Base-by-base conservation (phyloP, 2,329 filamentous ascomycete genomes). In the Penicillium sp. region DNA sequence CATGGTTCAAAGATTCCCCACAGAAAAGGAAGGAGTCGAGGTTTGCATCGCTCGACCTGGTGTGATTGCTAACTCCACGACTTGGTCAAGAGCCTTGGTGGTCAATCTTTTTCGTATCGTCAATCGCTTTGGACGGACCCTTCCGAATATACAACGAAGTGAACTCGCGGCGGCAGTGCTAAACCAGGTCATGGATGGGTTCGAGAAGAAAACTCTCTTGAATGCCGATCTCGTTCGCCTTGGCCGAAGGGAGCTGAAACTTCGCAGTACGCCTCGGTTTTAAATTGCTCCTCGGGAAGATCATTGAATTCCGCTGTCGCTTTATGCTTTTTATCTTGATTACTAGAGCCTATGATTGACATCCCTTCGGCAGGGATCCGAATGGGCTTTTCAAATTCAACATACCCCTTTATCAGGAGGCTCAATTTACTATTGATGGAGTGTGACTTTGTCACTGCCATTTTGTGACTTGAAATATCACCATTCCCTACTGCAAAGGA, bases 191-290 rank as follows among this genome's bases (percentile, higher is more conserved):
- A 16, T 57, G 15, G 7, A 53, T 21, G 58, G 58, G 1, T 51
- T 60, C 23, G 52, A 62, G 13, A 55, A 53, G 23, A 41, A 50
- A 29, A 50, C 31, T 5, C 45, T 61, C 74, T 1, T 64, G 59
- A 57, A 51, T 60, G 51, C 38, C 29, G 61, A 60, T 9, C 48
- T 61, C 7, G 48, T 60, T 16, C 47, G 54, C 10, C 19, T 60
- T 31, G 58, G 58, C 2, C 53, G 38, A 48, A 33, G 33, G 7
- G 16, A 47, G 16, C 29, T 39, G 46, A 19, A 34, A 6, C 25
- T 25, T n/a, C 27, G 15, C 13, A 40, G 16, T 31, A 6, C 6
- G 6, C 5, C 27, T 15, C 19, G 34, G 5, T 3, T 4, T n/a
- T 33, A 7, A 27, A 31, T 46, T 1, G 33, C 5, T 4, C 7